Base-by-base conservation (phyloP, 73 alveolate species). In the Uronychia setigera region DNA sequence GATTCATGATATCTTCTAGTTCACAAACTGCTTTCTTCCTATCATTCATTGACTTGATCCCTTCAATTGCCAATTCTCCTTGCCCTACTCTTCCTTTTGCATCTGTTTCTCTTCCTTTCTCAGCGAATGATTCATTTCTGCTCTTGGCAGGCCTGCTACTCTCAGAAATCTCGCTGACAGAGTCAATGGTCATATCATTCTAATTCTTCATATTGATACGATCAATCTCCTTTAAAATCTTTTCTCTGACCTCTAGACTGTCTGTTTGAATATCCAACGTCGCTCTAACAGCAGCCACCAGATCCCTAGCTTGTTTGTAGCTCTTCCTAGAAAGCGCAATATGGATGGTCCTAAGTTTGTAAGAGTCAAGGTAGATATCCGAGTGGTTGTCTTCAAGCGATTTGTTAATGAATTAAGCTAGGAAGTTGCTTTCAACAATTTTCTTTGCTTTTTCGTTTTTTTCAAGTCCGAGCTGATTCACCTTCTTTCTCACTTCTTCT, bases 381-480 rank as follows among this genome's bases (percentile, higher is more conserved):
- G 67, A 5, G 19, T 46, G 67, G 19, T 46, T 46, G 5, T 46
- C 67, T 46, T 46, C 67, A 46, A 46, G 67, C 5, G 67, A 5
- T 32, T 31, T 30, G 85, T 85, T 85, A 28, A 90, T 75, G 57
- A 5, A 32, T 9, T 80, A 31, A 27, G 76, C 58, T 60, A 84
- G 83, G 59, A 87, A 78, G 33, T 86, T 79, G 77, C 83, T 84
- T 59, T 90, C 92, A 14, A 90, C 90, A 0, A 75, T 90, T 77
- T 84, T 84, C 84, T 85, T 90, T 30, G 86, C 80, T 75, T 85
- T 90, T 26, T 67, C 91, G 30, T 80, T 85, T n/a, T n/a, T n/a
- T 34, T 85, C 92, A 33, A 85, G 89, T 28, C 83, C 82, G 60
- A 90, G 77, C 31, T 59, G 33, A 14, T 75, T 82, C 5, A 90